These are phyloP conservation scores for Silybum marianum DNA, from an alignment of 129 eudicot genomes.

Conservation along the genomic window DNA sequence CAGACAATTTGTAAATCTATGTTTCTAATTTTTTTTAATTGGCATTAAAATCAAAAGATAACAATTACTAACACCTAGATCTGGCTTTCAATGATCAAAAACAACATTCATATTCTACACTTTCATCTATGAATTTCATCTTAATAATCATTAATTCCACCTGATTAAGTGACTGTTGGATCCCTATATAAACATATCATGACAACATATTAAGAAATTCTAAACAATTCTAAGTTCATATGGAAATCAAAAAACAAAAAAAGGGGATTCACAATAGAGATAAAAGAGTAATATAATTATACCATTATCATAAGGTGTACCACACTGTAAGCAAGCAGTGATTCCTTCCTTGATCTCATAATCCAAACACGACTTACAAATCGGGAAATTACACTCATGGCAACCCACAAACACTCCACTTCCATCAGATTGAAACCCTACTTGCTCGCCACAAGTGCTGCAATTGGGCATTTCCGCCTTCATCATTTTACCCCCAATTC, in stretches of 20 bases:
- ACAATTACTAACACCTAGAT: not conserved
- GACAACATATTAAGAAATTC: not conserved
- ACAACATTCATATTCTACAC: not conserved
- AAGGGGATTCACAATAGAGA: not conserved
- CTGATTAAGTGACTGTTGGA: not conserved
- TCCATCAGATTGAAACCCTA: constrained; percentile 61
- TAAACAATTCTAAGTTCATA: not conserved
- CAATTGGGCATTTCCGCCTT: constrained; percentile 74
- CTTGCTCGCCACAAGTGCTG: constrained; percentile 86
- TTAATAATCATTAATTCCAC: not conserved
- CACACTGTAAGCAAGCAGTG: constrained; percentile 74
- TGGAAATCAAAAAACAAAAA: not conserved
- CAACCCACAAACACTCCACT: constrained; percentile 79
- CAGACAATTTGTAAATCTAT: not conserved
- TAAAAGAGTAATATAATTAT: constrained; percentile 6
- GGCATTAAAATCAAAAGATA: not conserved
- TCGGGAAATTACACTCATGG: constrained; percentile 85
- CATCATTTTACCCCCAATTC: constrained; percentile 61
- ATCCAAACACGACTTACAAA: constrained; percentile 78
- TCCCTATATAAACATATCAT: too few species aligned
- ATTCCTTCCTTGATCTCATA: constrained; percentile 83
- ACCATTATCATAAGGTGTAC: constrained; percentile 64
- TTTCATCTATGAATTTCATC: not conserved
- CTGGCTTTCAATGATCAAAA: not conserved
- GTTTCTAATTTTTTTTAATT: not conserved